Evolutionary conservation across 2,329 filamentous ascomycete genomes (phyloP), one percentile per base, ranked within the genome.

Genomic region (Herpomyces periplanetae): DNA sequence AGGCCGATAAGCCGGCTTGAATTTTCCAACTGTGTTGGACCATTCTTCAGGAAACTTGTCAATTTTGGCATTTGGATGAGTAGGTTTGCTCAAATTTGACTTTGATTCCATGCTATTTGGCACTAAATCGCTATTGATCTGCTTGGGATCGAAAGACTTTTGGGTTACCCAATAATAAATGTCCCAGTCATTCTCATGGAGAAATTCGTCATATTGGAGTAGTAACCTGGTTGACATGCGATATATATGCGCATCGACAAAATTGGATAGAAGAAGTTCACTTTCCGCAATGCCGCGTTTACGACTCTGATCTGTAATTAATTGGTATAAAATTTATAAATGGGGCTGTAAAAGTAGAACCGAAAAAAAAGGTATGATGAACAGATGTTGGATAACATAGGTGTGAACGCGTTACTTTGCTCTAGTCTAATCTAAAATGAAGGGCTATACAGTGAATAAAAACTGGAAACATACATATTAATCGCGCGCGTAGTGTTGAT

Each of bases 151-250:
- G n/a, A n/a, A n/a, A n/a, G n/a, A n/a, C n/a, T 69, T 58, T 40
- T 96, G 80, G 8, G 80, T 96, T 3, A 66, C 69, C 80, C 80
- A 96, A 49, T 96, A 96, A 49, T 96, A 96, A 25, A 96, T 88
- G 37, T 96, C 80, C 80, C 80, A 96, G 44, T 96, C 80, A 40
- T 96, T 96, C 43, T 96, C 80, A 40, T 96, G 80, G 22, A 96
- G 57, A 45, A 96, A 84, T 11, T 51, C 45, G 37, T 91, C 75
- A 44, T 80, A 91, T 39, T 85, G 55, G 30, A 52, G 41, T 29
- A 91, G 57, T 34, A 84, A 64, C 19, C 47, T 39, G 4, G 45
- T 38, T 1, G 51, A 53, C 66, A 96, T 85, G 24, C 43, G 44
- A 16, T 48, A 44, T 10, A 96, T 58, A 39, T 84, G 50, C 21